Evolutionary conservation across 768 basidiomycete species (phyloP).

Genomic region (Tulasnella sp.): DNA sequence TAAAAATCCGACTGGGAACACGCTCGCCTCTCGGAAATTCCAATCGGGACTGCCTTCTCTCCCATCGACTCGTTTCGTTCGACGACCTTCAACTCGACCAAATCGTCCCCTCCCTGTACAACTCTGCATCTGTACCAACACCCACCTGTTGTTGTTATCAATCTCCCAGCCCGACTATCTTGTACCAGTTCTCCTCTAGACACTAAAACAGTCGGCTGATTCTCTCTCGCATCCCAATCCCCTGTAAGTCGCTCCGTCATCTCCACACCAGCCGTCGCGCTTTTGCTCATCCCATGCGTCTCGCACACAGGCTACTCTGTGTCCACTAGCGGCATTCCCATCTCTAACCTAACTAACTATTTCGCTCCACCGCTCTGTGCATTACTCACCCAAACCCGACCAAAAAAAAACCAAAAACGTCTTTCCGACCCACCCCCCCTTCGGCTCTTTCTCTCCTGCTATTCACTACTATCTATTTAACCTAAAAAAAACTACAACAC

Average conservation of each 20-base stretch:
- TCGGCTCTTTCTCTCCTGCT: neutral
- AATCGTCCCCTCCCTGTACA: slow-evolving; percentile 4
- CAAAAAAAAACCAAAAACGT: slow-evolving; percentile 7
- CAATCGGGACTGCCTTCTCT: slow-evolving; percentile 6
- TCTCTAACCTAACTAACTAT: slow-evolving; percentile 18
- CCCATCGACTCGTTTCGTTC: slow-evolving; percentile 11
- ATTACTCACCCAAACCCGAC: neutral
- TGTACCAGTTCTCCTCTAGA: slow-evolving; percentile 15
- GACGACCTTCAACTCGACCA: slow-evolving; percentile 16
- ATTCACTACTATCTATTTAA: slow-evolving; percentile 14
- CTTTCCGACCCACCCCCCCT: neutral
- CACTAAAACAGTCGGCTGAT: slow-evolving; percentile 12
- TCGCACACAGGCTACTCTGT: slow-evolving; percentile 19
- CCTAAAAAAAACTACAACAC: neutral
- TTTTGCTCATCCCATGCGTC: neutral
- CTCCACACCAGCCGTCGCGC: neutral
- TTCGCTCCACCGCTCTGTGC: slow-evolving; percentile 11
- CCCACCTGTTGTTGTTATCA: slow-evolving; percentile 1
- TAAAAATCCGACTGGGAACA: slow-evolving; percentile 18
- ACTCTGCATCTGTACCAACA: slow-evolving; percentile 10
- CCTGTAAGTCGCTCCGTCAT: neutral
- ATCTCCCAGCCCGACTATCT: neutral
- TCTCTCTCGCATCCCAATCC: neutral
- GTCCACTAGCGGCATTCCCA: slow-evolving; percentile 17
- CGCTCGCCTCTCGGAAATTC: slow-evolving; percentile 10